Evolutionary conservation across 345 rosid species (phyloP), one percentile per base, ranked within the genome.

Genomic region (Citrus trifoliata): DNA sequence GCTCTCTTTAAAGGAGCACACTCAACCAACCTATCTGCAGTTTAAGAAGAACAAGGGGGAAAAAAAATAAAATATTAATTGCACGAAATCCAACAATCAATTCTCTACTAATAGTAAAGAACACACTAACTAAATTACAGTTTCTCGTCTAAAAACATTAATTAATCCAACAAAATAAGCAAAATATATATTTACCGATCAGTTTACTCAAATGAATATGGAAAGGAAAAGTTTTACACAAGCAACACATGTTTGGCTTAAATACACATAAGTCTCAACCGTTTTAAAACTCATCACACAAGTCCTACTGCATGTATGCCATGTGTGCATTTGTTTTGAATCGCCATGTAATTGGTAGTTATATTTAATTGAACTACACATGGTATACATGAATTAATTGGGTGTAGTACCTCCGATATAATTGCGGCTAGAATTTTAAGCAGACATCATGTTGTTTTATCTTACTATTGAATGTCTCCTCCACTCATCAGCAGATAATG

Each of bases 1-100:
- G 98, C 93, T 88, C 98, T 89, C 89, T 93, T 95, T 82, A 95
- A 83, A 73, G 97, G 91, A 83, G 89, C 83, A 84, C 99, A 93
- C 75, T 95, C 99, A 77, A 95, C 99, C 87, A 95, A 77, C 83
- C 99, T 92, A 83, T 93, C 99, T 93, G 95, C 60, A 67, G 74
- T 42, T 73, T 78, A 69, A 48, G 53, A 66, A 25, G 28, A 81
- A 61, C 24, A 67, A 22, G 66, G 8, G 33, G 59, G 42, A 30
- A 42, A 32, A n/a, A 30, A 5, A 33, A 28, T 28, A 28, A 1
- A 32, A 35, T 13, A 70, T 48, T 58, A 27, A 67, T 7, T 69
- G n/a, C 22, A 59, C 6, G 22, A 70, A 75, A 32, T 64, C 66
- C 22, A 58, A 35, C 14, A 33, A 3, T 73, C 30, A 25, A 30